A percentile compares a stretch with the other conserved stretches of the same genome.
phyloP scores from a whole-genome alignment of 2,329 filamentous ascomycete genomes.

The Malbranchea zuffiana region DNA sequence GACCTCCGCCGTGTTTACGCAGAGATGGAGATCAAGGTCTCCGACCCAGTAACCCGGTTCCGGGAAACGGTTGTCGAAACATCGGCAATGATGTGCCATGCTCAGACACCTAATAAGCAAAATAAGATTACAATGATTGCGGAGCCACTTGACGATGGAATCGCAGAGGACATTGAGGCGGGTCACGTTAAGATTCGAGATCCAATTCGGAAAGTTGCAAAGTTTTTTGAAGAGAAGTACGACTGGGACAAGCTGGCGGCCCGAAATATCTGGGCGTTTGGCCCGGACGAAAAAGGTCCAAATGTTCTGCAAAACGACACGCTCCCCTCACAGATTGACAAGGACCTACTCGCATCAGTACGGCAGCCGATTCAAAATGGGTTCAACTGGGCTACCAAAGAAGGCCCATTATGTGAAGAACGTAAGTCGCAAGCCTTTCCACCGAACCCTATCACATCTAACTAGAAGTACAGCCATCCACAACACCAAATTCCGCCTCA shows the following conservation, averaged over 20 bases:
- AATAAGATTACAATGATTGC: conserved; percentile 99
- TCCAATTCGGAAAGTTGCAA: conserved; percentile 82
- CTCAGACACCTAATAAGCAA: conserved; percentile 96
- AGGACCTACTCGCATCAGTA: conserved; percentile 75
- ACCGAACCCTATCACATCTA: conserved; percentile 15
- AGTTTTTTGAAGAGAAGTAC: conserved; percentile 95
- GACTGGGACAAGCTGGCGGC: conserved; percentile 93
- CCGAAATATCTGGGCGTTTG: conserved; percentile 96
- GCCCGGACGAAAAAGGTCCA: conserved; percentile 84
- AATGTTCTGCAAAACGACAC: conserved; percentile 98
- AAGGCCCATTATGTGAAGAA: conserved; percentile 96
- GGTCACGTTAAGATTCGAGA: conserved; percentile 86
- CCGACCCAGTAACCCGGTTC: conserved; percentile 92
- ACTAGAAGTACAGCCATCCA: conserved; percentile 58
- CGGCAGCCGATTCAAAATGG: conserved; percentile 90
- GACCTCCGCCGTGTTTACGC: conserved; percentile 88
- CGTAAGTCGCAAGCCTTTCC: conserved; percentile 48
- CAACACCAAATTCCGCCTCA: conserved; percentile 95
- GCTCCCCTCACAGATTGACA: conserved; percentile 85
- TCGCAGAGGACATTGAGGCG: conserved; percentile 86
- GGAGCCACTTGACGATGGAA: conserved; percentile 87
- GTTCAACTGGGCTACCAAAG: conserved; percentile 90
- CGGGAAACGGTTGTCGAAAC: conserved; percentile 97
- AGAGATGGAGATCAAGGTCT: conserved; percentile 99
- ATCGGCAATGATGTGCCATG: conserved; percentile 95